Evolutionary conservation across 768 basidiomycete genomes (phyloP).

Genomic region (Bullera alba): DNA sequence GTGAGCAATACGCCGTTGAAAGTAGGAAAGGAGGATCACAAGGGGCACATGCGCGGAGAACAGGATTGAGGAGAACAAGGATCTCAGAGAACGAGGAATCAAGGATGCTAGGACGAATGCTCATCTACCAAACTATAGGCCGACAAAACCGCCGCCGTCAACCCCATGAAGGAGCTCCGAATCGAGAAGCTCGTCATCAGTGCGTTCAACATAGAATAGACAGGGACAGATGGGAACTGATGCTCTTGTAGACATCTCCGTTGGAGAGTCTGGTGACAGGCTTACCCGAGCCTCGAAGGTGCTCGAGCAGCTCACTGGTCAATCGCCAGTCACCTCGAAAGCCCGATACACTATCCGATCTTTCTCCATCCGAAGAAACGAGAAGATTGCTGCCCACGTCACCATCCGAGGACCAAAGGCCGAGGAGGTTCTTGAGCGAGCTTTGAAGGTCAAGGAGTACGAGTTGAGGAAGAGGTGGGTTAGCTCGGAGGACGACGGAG

Average conservation of each 20-base stretch:
- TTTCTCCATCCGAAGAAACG: conserved; percentile 99
- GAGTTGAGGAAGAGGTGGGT: conserved; percentile 67
- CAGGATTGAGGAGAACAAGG: too few relatives aligned
- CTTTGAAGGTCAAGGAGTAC: conserved; percentile 99
- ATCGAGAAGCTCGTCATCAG: conserved; percentile 99
- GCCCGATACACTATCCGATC: conserved; percentile 98
- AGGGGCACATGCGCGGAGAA: too few relatives aligned
- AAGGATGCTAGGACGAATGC: too few relatives aligned
- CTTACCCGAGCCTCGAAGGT: conserved; percentile 98
- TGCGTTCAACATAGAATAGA: conserved; percentile 52
- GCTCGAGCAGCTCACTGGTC: conserved; percentile 96
- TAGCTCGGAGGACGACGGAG: not conserved
- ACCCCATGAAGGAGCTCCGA: conserved; percentile 91
- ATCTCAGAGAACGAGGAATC: too few relatives aligned
- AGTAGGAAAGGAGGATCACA: too few relatives aligned
- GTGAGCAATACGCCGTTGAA: too few relatives aligned
- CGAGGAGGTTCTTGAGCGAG: conserved; percentile 98
- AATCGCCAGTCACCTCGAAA: conserved; percentile 98
- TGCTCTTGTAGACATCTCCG: conserved; percentile 82
- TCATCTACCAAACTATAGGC: too few relatives aligned
- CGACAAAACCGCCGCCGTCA: conserved; percentile 50
- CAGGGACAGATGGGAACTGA: too few relatives aligned
- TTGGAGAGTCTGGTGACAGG: conserved; percentile 98
- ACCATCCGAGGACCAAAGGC: conserved; percentile 99
- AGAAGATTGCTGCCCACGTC: conserved; percentile 98